These are phyloP conservation scores for Bryum argenteum DNA, from an alignment of 225 moss, liverwort and hornwort species.

Conservation along the genomic window DNA sequence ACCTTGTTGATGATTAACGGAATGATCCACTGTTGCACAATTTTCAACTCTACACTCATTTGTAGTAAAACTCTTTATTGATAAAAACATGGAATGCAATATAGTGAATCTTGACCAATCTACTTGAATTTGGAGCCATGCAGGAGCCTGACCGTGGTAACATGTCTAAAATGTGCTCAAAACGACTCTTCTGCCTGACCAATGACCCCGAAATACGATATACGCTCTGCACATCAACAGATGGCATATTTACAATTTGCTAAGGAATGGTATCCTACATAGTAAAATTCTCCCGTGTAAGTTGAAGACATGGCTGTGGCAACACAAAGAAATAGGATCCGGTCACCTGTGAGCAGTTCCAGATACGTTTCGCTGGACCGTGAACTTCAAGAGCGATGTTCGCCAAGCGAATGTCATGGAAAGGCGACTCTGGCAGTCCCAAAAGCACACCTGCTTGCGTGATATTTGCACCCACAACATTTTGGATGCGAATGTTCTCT, in stretches of 20 bases:
- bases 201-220: slow-evolving; percentile 10
- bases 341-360: slow-evolving; percentile 53
- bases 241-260: slow-evolving; percentile 21
- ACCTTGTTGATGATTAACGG: too few species aligned
- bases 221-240: slow-evolving; percentile 2
- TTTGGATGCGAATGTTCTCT: slow-evolving; percentile 40
- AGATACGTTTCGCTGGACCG: slow-evolving; percentile 24
- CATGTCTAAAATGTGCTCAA: background rate
- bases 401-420: slow-evolving; percentile 39
- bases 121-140: background rate
- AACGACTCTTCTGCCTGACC: background rate
- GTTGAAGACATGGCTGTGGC: slow-evolving; percentile 49
- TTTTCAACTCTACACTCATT: too few species aligned
- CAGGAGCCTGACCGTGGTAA: background rate
- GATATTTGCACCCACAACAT: slow-evolving; percentile 55
- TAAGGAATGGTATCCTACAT: background rate
- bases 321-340: slow-evolving; percentile 55
- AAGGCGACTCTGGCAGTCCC: slow-evolving; percentile 47
- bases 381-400: slow-evolving; percentile 48
- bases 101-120: background rate
- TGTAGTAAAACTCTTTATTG: too few species aligned
- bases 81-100: too few species aligned
- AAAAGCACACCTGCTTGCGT: slow-evolving; percentile 49
- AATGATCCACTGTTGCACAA: too few species aligned
- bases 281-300: slow-evolving; percentile 36